Evolutionary conservation across 768 basidiomycete genomes (phyloP).

Genomic region (Coprinopsis marcescibilis): DNA sequence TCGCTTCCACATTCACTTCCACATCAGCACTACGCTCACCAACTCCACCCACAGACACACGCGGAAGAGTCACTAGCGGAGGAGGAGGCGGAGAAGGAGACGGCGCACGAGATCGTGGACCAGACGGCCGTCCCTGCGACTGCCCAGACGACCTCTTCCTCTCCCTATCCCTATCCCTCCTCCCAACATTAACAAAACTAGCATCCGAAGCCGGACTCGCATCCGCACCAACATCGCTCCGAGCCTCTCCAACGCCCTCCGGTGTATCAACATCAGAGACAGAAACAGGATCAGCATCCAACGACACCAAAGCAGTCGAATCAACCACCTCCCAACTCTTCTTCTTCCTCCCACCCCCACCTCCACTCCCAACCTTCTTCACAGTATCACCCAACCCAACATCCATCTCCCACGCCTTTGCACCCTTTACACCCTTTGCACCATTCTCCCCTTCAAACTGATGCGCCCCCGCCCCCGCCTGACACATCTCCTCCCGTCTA

Average conservation of each 20-base stretch:
- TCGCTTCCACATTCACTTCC: not conserved
- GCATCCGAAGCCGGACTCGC: not conserved
- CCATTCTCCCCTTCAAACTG: not conserved
- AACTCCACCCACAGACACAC: not conserved
- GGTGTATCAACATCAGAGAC: no score
- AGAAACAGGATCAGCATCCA: no score
- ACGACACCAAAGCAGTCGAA: no score
- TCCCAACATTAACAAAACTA: not conserved
- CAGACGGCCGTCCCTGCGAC: not conserved
- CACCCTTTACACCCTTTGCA: not conserved
- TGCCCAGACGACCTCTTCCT: not conserved
- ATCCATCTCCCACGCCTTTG: slow-evolving; percentile 3
- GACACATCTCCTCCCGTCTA: not conserved
- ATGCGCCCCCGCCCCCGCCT: not conserved
- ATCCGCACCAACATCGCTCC: not conserved
- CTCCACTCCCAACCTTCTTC: not conserved
- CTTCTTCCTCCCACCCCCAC: not conserved
- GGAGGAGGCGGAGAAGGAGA: no score
- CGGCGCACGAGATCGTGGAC: no score
- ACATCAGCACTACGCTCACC: not conserved
- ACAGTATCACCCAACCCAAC: not conserved
- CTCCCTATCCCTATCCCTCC: not conserved
- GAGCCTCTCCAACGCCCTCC: not conserved
- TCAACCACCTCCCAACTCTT: not conserved
- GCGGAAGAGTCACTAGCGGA: no score